These are phyloP conservation scores for Cardiosporidium cionae DNA, from an alignment of 169 alveolate species.

Conservation along the genomic window DNA sequence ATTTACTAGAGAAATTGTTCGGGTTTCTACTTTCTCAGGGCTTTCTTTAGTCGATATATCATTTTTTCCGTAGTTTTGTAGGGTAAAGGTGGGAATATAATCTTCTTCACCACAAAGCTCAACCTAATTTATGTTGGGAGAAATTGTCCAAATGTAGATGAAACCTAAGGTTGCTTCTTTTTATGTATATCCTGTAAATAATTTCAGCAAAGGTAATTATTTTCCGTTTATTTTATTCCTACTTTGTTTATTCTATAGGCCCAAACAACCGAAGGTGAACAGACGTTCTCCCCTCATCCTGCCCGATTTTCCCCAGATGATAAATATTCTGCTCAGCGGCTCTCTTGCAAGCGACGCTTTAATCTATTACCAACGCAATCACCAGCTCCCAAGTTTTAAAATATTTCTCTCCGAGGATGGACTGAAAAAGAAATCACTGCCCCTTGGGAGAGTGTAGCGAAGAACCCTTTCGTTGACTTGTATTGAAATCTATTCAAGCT, in stretches of 20 bases:
- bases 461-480: too few relatives aligned
- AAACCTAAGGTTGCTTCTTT: neutral
- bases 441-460: too few relatives aligned
- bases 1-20: too few relatives aligned
- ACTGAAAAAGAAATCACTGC: too few relatives aligned
- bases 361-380: conserved; percentile 46
- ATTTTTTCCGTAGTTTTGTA: too few relatives aligned
- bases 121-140: neutral
- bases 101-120: neutral
- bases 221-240: neutral
- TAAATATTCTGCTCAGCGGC: conserved; percentile 65
- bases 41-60: too few relatives aligned
- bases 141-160: neutral
- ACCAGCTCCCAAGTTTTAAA: conserved; percentile 32
- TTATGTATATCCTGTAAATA: neutral
- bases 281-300: conserved; percentile 84
- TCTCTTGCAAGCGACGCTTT: conserved; percentile 63
- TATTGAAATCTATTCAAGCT: too few relatives aligned
- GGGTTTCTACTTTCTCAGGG: too few relatives aligned
- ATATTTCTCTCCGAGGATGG: too few relatives aligned
- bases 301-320: conserved; percentile 87
- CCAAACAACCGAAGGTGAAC: conserved; percentile 31
- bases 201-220: neutral
- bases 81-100: too few relatives aligned
- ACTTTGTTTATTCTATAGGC: neutral